Base-by-base conservation (phyloP, 768 basidiomycete genomes). In the Naematelia encephala region DNA sequence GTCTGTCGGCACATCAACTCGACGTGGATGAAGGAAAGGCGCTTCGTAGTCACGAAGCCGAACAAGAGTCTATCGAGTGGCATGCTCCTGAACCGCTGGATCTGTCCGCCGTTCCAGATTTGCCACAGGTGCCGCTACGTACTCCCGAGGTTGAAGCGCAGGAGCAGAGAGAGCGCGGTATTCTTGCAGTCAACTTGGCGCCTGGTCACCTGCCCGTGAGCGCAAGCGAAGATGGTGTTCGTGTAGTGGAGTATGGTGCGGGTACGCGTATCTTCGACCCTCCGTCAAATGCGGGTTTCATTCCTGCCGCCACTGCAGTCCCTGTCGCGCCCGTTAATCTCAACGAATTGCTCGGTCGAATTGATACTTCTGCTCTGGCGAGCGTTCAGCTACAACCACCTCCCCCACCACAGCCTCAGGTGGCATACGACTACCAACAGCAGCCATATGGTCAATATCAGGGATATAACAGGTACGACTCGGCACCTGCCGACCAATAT, bases 31-130 rank as follows among this genome's bases (percentile, higher is more conserved):
- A 69, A 53, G 68, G 68, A 34, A 50, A 57, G 16, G 62, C 60
- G 13, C 44, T 69, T 43, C 5, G 27, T 12, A 26, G 14, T 13
- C 59, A 56, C 29, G 57, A 57, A 28, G 53, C 44, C 13, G 49
- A 54, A 10, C 56, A 62, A 12, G 59, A 60, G 52, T 39, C 44
- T 34, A 64, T 69, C 26, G 65, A 66, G 2, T 73, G 72, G 72
- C 70, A 73, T 51, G 64, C 70, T 16, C 71, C 71, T 2, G 14
- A 34, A 21, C 25, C 34, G 16, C 34, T 39, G 8, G 34, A 39
- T 16, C 34, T 39, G 8, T 39, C 34, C 34, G 34, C 34, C 34
- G 8, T 39, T 8, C 34, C 34, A 8, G 34, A 39, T 39, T 39
- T 39, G 34, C 34, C 16, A 39, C 34, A 8, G 16, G 34, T 39